These are phyloP conservation scores for Simplicillium aogashimaense DNA, from an alignment of 2,329 filamentous ascomycete species.

Conservation along the genomic window DNA sequence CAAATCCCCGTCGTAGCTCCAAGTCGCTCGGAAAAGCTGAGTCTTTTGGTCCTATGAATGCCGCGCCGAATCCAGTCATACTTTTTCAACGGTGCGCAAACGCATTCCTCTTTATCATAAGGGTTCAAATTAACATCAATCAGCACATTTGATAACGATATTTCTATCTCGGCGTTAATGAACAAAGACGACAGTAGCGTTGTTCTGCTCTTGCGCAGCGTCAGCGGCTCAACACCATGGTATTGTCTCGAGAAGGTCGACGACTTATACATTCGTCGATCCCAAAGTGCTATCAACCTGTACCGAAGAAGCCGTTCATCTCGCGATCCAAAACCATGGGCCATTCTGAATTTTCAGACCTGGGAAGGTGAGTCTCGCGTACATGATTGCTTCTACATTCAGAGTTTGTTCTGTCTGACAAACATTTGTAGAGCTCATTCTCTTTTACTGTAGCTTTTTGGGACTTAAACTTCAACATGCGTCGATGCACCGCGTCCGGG, in stretches of 20 bases:
- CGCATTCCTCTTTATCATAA: too few species aligned
- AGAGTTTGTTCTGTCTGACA: too few species aligned
- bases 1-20: too few species aligned
- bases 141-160: not conserved
- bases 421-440: constrained; percentile 1
- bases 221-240: not conserved
- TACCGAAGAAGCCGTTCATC: constrained; percentile 39
- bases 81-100: too few species aligned
- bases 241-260: constrained; percentile 13
- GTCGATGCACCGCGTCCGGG: not conserved
- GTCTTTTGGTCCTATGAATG: too few species aligned
- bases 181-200: not conserved
- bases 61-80: too few species aligned
- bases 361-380: constrained; percentile 43
- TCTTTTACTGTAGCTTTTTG: constrained; percentile 4
- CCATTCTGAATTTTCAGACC: constrained; percentile 43
- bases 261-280: constrained; percentile 41
- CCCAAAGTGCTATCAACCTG: constrained; percentile 37
- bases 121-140: not conserved
- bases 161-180: not conserved
- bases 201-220: not conserved
- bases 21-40: too few species aligned
- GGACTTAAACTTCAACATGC: constrained; percentile 1
- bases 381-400: too few species aligned
- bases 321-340: constrained; percentile 39